A percentile compares a stretch with the other conserved stretches of the same genome.
phyloP scores from a whole-genome alignment of 2,329 filamentous ascomycete genomes.

The Aspergillus fischeri region DNA sequence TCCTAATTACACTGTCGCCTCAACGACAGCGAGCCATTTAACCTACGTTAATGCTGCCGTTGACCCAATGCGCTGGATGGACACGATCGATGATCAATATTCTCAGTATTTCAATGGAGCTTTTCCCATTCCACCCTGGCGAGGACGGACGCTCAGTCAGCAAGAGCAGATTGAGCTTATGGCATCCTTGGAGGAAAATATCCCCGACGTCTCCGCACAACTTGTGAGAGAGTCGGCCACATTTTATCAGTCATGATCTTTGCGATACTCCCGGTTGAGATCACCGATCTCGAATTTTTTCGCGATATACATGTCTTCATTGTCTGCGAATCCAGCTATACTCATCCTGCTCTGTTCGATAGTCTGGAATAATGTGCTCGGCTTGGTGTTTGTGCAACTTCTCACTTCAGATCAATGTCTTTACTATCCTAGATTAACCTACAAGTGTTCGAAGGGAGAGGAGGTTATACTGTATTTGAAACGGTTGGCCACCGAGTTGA shows the following conservation, averaged over 20 bases:
- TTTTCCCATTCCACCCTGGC: conserved; percentile 45
- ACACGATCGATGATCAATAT: conserved; percentile 44
- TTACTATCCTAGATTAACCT: background rate
- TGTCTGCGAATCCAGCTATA: background rate
- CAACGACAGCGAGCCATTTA: conserved; percentile 33
- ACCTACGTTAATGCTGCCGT: conserved; percentile 32
- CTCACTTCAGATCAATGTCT: background rate
- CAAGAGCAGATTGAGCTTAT: conserved; percentile 81
- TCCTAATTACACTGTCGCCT: conserved; percentile 35
- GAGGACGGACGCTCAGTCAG: conserved; percentile 67
- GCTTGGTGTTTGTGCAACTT: background rate
- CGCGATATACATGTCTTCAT: background rate
- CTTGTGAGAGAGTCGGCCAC: conserved; percentile 38
- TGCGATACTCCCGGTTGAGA: background rate
- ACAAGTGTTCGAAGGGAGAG: background rate
- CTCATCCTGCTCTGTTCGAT: background rate
- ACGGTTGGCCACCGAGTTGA: background rate
- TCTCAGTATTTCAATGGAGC: conserved; percentile 46
- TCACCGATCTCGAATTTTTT: no score
- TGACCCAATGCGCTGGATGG: conserved; percentile 41
- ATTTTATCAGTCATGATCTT: conserved; percentile 36
- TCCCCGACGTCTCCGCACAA: conserved; percentile 42
- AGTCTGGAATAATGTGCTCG: background rate
- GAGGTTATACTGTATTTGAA: background rate
- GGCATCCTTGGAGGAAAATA: conserved; percentile 65